Evolutionary conservation across 225 moss, liverwort and hornwort species (phyloP), one percentile per base, ranked within the genome.

Genomic region (Asterella californica): DNA sequence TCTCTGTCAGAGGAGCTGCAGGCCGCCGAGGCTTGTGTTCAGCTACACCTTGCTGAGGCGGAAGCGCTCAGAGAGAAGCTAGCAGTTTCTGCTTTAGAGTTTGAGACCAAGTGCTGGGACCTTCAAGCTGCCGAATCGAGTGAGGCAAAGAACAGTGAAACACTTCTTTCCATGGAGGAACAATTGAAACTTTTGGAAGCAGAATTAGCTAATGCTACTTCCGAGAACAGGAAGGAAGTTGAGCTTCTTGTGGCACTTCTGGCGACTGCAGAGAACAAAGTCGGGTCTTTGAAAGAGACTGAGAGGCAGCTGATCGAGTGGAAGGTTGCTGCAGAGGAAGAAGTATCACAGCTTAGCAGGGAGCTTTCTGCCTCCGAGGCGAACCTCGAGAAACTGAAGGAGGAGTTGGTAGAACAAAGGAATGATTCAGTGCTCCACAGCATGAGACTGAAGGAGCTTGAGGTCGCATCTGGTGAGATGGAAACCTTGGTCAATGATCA

Each of bases 101-200:
- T 79, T 18, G 79, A 79, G 49, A 70, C 45, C 10, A 69, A 46
- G 15, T 49, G 37, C 47, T 63, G 79, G 46, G 29, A 79, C 21
- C 68, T 79, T 36, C 68, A 68, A 37, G 36, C 68, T 68, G 68
- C 68, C 24, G 68, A 50, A 19, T 36, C 50, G 12, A 34, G 22
- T 59, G 67, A 67, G 79, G 34, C 24, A 24, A 15, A 48, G 25
- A 46, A 10, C 18, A 48, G 14, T 6, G 72, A n/a, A 27, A 49
- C 47, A 8, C 25, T 72, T 10, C 22, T 48, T 12, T 72, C 72
- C 22, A 9, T 72, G 45, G 72, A 72, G 47, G 3, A 48, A 22
- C 75, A 54, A 33, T 32, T n/a, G 55, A 49, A 76, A 29, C 6
- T 57, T 1, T 25, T 48, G 30, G 46, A 76, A 62, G 10, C 3